A percentile compares a stretch with the other conserved stretches of the same genome.
These are phyloP conservation scores for Flaveria sonorensis DNA, from an alignment of 129 eudicot species.

Conservation along the genomic window DNA sequence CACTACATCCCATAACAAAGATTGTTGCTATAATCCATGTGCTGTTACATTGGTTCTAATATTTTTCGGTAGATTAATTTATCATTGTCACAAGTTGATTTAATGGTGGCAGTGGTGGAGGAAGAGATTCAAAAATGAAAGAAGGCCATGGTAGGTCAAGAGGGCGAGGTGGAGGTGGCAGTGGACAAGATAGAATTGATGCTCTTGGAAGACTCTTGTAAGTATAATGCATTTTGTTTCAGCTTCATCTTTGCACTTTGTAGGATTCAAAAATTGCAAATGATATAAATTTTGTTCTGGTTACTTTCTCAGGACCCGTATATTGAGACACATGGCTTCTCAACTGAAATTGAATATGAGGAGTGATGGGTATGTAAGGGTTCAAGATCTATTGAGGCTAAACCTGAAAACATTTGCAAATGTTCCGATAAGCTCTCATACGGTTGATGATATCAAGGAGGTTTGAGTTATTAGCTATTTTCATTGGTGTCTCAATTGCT, in stretches of 20 bases:
- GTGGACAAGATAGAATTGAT: conserved; percentile 69
- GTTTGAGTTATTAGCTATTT: conserved; percentile 33
- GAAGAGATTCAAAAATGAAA: conserved; percentile 51
- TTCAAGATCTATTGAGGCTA: conserved; percentile 70
- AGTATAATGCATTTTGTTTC: conserved; percentile 30
- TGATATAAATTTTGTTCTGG: conserved; percentile 8
- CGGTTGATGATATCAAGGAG: conserved; percentile 80
- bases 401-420: conserved; percentile 73
- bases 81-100: neutral
- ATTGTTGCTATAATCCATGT: too few relatives aligned
- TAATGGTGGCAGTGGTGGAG: conserved; percentile 47
- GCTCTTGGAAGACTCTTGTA: conserved; percentile 94
- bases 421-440: conserved; percentile 69
- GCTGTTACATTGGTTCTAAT: too few relatives aligned
- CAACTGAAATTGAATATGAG: conserved; percentile 76
- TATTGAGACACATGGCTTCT: conserved; percentile 84
- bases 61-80: neutral
- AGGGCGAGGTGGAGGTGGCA: conserved; percentile 58
- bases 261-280: conserved; percentile 10
- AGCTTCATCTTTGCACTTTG: neutral
- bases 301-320: conserved; percentile 60
- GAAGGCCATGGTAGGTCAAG: conserved; percentile 48
- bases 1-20: neutral
- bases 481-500: neutral
- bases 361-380: conserved; percentile 87